Conservation (phyloP, 306 rosid genomes). For the Begonia masoniana region DNA sequence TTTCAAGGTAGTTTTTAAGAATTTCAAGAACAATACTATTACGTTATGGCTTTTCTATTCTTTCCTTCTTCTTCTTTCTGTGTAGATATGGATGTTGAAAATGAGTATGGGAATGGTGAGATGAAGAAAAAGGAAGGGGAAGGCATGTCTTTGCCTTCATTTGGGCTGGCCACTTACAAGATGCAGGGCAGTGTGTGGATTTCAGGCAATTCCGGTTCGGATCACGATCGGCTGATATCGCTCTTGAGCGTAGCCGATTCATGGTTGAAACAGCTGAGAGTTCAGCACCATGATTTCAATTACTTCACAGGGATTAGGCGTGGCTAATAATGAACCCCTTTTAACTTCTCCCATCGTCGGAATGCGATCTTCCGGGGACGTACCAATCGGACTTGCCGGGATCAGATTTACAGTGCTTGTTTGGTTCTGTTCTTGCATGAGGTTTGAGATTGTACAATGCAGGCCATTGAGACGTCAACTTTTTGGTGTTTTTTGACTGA, state of each 20-base stretch:
- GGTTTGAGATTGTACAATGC: too few relatives aligned
- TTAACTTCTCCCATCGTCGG: too few relatives aligned
- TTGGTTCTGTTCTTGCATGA: too few relatives aligned
- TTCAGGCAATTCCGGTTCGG: constrained; percentile 69
- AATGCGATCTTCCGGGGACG: too few relatives aligned
- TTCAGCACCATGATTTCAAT: constrained; percentile 88
- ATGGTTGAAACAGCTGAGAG: constrained; percentile 89
- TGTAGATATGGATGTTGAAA: constrained; percentile 58
- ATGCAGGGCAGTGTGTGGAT: constrained; percentile 90
- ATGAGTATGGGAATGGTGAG: constrained; percentile 6
- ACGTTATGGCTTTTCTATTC: too few relatives aligned
- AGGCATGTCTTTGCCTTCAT: constrained; percentile 49
- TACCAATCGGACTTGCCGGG: too few relatives aligned
- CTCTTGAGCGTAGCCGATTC: constrained; percentile 88
- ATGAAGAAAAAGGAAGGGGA: constrained; percentile 61
- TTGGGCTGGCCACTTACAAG: constrained; percentile 91
- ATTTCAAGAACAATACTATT: too few relatives aligned
- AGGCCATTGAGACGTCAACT: too few relatives aligned
- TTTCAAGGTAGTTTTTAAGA: constrained; percentile 53
- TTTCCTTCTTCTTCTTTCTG: too few relatives aligned
- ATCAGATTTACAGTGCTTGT: too few relatives aligned
- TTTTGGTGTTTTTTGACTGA: too few relatives aligned
- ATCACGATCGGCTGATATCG: constrained; percentile 59
- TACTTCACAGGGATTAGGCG: constrained; percentile 54
- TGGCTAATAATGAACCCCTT: constrained; percentile 5